phyloP scores from a whole-genome alignment of 768 basidiomycete species.

The Tulasnella sp. region DNA sequence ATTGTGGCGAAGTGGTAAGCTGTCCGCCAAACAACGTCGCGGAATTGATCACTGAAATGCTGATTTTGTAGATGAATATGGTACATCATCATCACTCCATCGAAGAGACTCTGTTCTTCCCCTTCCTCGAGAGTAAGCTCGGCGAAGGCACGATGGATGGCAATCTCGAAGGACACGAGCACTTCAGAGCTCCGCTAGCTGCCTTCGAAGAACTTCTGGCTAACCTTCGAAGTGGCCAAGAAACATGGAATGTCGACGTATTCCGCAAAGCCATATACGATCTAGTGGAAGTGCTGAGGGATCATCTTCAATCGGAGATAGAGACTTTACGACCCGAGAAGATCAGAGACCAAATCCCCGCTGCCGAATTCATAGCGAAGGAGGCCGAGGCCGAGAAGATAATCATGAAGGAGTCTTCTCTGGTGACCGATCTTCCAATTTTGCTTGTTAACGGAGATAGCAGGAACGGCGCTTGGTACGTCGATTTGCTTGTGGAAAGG shows the following conservation, averaged over 20 bases:
- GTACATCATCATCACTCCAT: not conserved
- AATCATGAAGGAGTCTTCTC: not conserved
- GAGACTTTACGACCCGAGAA: not conserved
- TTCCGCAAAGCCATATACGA: not conserved
- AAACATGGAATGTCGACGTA: not conserved
- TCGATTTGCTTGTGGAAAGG: not conserved
- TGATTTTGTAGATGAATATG: not conserved
- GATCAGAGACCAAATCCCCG: not conserved
- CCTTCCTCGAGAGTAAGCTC: not conserved
- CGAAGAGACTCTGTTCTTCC: conserved; percentile 1
- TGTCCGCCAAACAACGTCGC: too few species aligned
- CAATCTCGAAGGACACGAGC: conserved; percentile 1
- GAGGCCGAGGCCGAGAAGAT: not conserved
- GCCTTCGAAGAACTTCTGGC: not conserved
- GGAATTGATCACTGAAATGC: not conserved
- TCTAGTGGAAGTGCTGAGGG: not conserved
- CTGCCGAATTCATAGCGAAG: not conserved
- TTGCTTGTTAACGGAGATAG: conserved; percentile 1
- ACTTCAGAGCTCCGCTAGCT: not conserved
- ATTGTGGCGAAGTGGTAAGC: not conserved
- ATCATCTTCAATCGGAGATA: conserved; percentile 9
- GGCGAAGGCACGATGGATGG: not conserved
- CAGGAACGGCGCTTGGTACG: not conserved
- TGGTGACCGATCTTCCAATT: not conserved
- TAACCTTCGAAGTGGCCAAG: not conserved